Percentiles rank a stretch among this genome's conserved stretches.
phyloP scores from a whole-genome alignment of 495 filamentous ascomycete genomes.

The Collariella sp. region DNA sequence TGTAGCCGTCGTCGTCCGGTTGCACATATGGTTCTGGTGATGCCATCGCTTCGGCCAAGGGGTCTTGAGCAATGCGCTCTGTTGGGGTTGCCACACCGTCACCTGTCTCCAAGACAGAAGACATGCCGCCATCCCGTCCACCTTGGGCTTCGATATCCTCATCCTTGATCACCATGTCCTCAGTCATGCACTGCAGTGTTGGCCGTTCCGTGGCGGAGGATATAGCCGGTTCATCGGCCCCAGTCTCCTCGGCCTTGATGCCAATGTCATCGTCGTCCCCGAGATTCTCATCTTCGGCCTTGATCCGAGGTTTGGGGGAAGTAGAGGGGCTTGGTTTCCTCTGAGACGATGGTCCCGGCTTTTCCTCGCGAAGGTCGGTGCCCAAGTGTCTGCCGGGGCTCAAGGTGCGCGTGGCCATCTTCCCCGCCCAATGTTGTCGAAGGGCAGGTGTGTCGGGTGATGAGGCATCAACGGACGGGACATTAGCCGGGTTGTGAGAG shows the following conservation, averaged over 20 bases:
- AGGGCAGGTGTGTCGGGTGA: conserved; percentile 1
- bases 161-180: not conserved
- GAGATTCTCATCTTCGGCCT: not conserved
- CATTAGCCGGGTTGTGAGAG: not conserved
- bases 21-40: not conserved
- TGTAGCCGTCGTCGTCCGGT: not conserved
- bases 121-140: not conserved
- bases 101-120: not conserved
- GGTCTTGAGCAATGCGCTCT: too few relatives aligned
- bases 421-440: conserved; percentile 5
- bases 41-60: not conserved
- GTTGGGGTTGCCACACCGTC: not conserved
- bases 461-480: not conserved
- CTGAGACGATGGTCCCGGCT: not conserved
- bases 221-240: not conserved
- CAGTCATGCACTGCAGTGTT: not conserved
- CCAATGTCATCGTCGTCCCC: not conserved
- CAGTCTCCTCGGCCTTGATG: not conserved
- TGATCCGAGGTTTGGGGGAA: not conserved
- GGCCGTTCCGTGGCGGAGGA: not conserved
- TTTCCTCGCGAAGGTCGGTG: not conserved
- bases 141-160: not conserved
- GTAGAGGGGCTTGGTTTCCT: not conserved
- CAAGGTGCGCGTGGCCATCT: conserved; percentile 1
- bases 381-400: not conserved